These are phyloP conservation scores for Helotiales sp. DNA, from an alignment of 2,329 filamentous ascomycete genomes.

Conservation along the genomic window DNA sequence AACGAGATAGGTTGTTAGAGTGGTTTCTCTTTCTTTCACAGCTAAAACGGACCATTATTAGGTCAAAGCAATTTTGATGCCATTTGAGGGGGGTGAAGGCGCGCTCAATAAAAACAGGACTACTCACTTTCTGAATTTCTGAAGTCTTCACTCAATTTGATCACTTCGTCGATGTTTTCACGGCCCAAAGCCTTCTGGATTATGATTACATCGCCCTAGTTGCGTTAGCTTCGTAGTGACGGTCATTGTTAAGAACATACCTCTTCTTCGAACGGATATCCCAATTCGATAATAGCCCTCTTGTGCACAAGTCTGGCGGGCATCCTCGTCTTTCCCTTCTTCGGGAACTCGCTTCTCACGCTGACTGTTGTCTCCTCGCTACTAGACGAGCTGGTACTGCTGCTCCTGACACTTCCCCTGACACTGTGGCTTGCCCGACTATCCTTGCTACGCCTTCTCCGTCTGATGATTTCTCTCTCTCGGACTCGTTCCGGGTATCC, in stretches of 20 bases:
- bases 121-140: conserved; percentile 56
- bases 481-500: conserved; percentile 62
- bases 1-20: conserved; percentile 37
- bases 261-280: conserved; percentile 87
- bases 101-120: background rate
- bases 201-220: conserved; percentile 77
- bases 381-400: conserved; percentile 52
- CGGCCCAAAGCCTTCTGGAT: conserved; percentile 85
- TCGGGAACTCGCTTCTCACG: conserved; percentile 69
- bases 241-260: conserved; percentile 52
- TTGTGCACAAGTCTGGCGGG: conserved; percentile 80
- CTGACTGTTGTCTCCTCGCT: conserved; percentile 51
- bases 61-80: conserved; percentile 13
- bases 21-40: conserved; percentile 24
- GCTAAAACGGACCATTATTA: conserved; percentile 24
- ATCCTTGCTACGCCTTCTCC: conserved; percentile 44
- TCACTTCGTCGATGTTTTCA: conserved; percentile 88
- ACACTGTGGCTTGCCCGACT: conserved; percentile 37
- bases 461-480: conserved; percentile 65
- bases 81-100: conserved; percentile 1
- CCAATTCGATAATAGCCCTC: conserved; percentile 79
- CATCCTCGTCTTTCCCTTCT: conserved; percentile 89
- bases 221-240: conserved; percentile 41
- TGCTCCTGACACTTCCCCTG: conserved; percentile 43
- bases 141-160: conserved; percentile 81